A percentile compares a stretch with the other conserved stretches of the same genome.
phyloP scores from a whole-genome alignment of 78 protist species.

The Cyanophora paradoxa region DNA sequence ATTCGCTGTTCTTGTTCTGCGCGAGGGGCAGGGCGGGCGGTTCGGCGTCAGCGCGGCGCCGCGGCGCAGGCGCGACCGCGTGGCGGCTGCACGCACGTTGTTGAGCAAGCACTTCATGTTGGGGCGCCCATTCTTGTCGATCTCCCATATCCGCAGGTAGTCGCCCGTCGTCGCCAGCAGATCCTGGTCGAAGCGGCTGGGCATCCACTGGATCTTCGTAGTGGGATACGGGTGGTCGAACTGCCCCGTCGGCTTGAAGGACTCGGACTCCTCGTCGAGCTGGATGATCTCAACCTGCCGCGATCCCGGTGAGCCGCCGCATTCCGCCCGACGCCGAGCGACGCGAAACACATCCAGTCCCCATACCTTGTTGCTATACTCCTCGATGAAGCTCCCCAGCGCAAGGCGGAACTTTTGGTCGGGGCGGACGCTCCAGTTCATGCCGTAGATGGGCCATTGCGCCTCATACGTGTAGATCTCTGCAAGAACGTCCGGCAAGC shows the following conservation, averaged over 20 bases:
- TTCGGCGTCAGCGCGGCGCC: no score
- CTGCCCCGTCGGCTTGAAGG: conserved; percentile 24
- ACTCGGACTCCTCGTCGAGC: conserved; percentile 30
- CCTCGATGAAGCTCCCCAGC: conserved; percentile 87
- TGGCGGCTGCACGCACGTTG: conserved; percentile 36
- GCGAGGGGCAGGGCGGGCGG: no score
- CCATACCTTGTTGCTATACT: conserved; percentile 29
- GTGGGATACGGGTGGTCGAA: conserved; percentile 93
- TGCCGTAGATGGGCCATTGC: conserved; percentile 69
- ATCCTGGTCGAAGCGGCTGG: conserved; percentile 72
- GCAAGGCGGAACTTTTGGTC: conserved; percentile 73
- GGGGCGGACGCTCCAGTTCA: conserved; percentile 73
- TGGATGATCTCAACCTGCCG: conserved; percentile 25
- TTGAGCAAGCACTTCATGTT: conserved; percentile 46
- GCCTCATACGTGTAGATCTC: conserved; percentile 51
- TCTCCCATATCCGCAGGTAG: conserved; percentile 85
- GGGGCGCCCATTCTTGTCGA: neutral
- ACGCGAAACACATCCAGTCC: neutral
- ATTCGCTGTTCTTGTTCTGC: conserved; percentile 80
- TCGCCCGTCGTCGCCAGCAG: conserved; percentile 93
- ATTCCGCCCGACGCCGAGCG: no score
- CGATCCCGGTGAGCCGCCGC: neutral
- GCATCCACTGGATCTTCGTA: conserved; percentile 86
- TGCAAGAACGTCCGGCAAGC: no score
- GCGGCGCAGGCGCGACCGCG: no score